phyloP scores from a whole-genome alignment of 1,284 basidiomycete genomes.

The Malassezia japonica region DNA sequence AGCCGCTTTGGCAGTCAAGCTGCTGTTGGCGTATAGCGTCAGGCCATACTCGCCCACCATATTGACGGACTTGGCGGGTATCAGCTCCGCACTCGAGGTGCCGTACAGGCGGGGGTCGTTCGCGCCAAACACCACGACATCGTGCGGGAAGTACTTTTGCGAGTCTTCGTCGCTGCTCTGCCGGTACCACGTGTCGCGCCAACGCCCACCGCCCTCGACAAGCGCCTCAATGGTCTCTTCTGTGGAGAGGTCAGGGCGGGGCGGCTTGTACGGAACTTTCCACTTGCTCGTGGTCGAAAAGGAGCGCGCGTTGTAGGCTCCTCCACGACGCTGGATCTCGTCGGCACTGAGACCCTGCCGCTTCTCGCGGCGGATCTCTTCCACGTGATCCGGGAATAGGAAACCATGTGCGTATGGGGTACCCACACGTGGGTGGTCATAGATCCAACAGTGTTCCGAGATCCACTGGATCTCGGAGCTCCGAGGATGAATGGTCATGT shows the following conservation, averaged over 20 bases:
- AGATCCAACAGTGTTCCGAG: conserved; percentile 91
- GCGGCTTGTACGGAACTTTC: conserved; percentile 66
- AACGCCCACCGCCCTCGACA: conserved; percentile 64
- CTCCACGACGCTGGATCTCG: conserved; percentile 45
- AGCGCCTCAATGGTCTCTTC: conserved; percentile 77
- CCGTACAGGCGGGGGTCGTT: conserved; percentile 36
- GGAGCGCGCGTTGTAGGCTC: conserved; percentile 55
- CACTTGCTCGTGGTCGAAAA: conserved; percentile 80
- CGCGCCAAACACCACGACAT: conserved; percentile 43
- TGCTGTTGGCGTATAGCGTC: not conserved
- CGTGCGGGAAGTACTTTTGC: conserved; percentile 30
- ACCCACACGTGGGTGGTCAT: conserved; percentile 86
- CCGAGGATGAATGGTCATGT: conserved; percentile 82
- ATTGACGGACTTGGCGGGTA: not conserved
- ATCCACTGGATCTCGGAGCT: conserved; percentile 72
- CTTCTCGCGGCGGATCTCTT: conserved; percentile 55
- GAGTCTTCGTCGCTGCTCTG: conserved; percentile 28
- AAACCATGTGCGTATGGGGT: conserved; percentile 88
- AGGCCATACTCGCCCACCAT: not conserved
- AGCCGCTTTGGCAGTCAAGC: not conserved
- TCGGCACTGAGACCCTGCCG: conserved; percentile 48
- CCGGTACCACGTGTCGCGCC: conserved; percentile 53
- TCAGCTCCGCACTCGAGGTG: not conserved
- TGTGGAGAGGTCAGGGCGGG: conserved; percentile 60
- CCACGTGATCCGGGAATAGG: conserved; percentile 83